Evolutionary conservation across 2,329 filamentous ascomycete genomes (phyloP).

Genomic region (Diaporthe citri): DNA sequence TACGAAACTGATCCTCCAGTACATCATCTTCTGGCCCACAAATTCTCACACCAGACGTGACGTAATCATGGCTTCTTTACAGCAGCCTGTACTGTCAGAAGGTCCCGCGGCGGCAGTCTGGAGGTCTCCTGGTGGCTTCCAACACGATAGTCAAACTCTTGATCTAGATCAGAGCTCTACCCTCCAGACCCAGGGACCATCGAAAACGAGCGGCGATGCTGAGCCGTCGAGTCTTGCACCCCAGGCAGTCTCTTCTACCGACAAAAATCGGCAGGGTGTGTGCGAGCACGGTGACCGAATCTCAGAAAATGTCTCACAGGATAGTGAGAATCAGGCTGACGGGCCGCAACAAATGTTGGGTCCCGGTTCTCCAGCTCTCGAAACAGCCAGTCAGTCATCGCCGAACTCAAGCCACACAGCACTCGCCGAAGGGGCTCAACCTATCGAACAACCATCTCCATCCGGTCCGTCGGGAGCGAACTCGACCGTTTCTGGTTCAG

Average conservation of each 20-base stretch:
- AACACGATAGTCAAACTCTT: not conserved
- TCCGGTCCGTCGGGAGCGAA: not conserved
- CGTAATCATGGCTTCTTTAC: not conserved
- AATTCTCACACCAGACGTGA: too few species aligned
- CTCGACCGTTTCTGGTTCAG: not conserved
- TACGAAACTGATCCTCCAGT: rapidly evolving
- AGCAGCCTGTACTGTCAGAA: not conserved
- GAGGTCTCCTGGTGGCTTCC: too few species aligned
- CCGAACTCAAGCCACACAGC: too few species aligned
- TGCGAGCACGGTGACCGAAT: too few species aligned
- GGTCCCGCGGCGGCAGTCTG: too few species aligned
- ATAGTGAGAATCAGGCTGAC: too few species aligned
- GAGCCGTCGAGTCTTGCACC: not conserved
- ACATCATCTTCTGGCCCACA: not conserved
- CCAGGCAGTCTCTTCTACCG: not conserved
- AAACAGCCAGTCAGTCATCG: too few species aligned
- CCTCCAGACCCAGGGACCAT: not conserved
- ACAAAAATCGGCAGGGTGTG: too few species aligned
- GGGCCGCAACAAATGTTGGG: too few species aligned
- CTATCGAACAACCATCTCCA: rapidly evolving
- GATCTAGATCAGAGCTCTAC: not conserved
- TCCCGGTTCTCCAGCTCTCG: too few species aligned
- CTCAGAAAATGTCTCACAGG: too few species aligned
- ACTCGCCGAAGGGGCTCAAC: too few species aligned
- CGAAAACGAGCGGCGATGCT: not conserved